phyloP scores from a whole-genome alignment of 352 stramenopile species.

The Pythium oligandrum region DNA sequence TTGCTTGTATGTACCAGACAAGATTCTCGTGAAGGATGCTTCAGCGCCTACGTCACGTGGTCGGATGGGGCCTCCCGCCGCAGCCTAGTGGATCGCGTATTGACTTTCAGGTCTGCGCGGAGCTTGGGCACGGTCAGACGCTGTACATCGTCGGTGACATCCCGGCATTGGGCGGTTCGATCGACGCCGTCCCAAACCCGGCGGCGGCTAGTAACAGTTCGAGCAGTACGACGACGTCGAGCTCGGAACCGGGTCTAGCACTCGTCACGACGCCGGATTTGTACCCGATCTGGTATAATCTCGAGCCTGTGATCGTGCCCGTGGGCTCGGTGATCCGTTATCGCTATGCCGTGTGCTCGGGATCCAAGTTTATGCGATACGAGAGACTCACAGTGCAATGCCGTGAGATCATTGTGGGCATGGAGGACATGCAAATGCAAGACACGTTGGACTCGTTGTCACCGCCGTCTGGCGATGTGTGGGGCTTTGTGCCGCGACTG shows the following conservation, averaged over 20 bases:
- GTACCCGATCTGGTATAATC: slow-evolving; percentile 88
- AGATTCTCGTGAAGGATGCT: slow-evolving; percentile 38
- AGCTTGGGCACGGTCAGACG: slow-evolving; percentile 72
- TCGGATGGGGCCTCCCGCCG: slow-evolving; percentile 61
- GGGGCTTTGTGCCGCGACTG: slow-evolving; percentile 67
- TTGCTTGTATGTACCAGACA: background rate
- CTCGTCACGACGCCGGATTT: slow-evolving; percentile 84
- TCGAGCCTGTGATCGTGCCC: slow-evolving; percentile 69
- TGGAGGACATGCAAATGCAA: slow-evolving; percentile 63
- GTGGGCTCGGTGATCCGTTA: slow-evolving; percentile 67
- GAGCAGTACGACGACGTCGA: slow-evolving; percentile 23
- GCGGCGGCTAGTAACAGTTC: slow-evolving; percentile 6
- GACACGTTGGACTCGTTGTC: slow-evolving; percentile 61
- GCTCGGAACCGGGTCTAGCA: slow-evolving; percentile 44
- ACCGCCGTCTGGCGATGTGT: slow-evolving; percentile 18
- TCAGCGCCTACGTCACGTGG: slow-evolving; percentile 74
- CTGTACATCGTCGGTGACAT: slow-evolving; percentile 80
- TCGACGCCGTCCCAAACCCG: slow-evolving; percentile 47
- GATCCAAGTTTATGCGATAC: slow-evolving; percentile 73
- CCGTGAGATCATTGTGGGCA: slow-evolving; percentile 50
- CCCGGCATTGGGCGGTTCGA: slow-evolving; percentile 55
- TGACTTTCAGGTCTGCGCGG: slow-evolving; percentile 78
- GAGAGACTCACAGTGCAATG: slow-evolving; percentile 39
- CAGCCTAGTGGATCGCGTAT: slow-evolving; percentile 61
- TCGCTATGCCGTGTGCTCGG: slow-evolving; percentile 81